Evolutionary conservation across 768 basidiomycete genomes (phyloP), one percentile per base, ranked within the genome.

Genomic region (Boletus insuetus): DNA sequence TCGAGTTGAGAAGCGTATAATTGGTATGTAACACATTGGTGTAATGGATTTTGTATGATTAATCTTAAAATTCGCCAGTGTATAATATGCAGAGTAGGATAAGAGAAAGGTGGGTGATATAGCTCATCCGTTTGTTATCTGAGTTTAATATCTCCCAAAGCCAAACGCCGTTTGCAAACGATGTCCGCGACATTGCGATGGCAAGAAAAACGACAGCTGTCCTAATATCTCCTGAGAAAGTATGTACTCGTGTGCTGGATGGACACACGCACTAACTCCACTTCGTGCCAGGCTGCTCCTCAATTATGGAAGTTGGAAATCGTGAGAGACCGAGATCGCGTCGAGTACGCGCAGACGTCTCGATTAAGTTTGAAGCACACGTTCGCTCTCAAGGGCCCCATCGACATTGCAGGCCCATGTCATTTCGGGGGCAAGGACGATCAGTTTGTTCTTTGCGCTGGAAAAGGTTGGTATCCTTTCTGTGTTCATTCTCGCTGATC

Each of bases 361-460:
- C 60, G 70, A 41, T 59, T 73, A 5, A 66, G 45, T 12, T 61
- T 77, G 54, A 84, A 86, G 47, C 89, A 89, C 61, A 90, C 85
- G 1, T 91, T 89, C 65, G 80, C 84, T 76, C 85, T 88, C 10
- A 88, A 85, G 64, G 72, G 74, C 13, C 58, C 75, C 13, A 82
- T 89, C 19, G 86, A 91, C 62, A 89, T 91, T 62, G 85, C 89
- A 2, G 91, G 91, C 0, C 83, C 86, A 9, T 89, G 87, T 64
- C 89, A 91, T 71, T 91, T 92, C 51, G 90, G 89, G 37, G 91
- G 90, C 17, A 82, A 81, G 63, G 83, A 87, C 58, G 86, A 90
- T 62, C 87, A 92, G 62, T 74, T 91, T 42, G 84, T 93, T 12
- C 74, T 92, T 6, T 88, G 89, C 62, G 85, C 86, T 39, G 84